phyloP scores from a whole-genome alignment of 75 land plant species.

The Cunninghamia lanceolata region DNA sequence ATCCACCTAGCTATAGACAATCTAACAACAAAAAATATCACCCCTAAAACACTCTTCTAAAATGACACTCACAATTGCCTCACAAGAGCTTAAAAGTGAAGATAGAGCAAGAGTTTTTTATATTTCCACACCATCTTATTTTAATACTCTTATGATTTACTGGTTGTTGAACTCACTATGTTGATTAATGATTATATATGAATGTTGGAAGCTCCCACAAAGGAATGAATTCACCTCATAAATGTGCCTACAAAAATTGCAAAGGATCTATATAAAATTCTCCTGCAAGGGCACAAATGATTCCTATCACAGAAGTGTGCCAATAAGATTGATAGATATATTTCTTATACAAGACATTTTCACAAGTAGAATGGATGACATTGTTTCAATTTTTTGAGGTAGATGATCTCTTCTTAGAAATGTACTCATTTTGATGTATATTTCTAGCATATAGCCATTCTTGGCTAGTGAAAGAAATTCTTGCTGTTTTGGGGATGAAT shows the following conservation, averaged over 20 bases:
- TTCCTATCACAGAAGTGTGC: not conserved
- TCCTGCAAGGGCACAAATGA: not conserved
- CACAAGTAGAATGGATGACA: too few relatives aligned
- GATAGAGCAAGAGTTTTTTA: not conserved
- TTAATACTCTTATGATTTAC: not conserved
- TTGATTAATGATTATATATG: not conserved
- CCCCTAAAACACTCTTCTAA: not conserved
- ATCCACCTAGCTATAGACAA: not conserved
- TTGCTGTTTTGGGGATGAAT: too few relatives aligned
- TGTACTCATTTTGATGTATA: too few relatives aligned
- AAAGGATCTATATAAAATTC: not conserved
- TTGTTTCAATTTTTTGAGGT: too few relatives aligned
- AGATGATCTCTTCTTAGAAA: too few relatives aligned
- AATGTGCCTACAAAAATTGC: not conserved
- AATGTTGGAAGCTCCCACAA: not conserved
- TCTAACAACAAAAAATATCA: not conserved
- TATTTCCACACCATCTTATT: not conserved
- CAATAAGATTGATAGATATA: not conserved
- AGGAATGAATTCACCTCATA: not conserved
- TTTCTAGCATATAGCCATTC: too few relatives aligned
- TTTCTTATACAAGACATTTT: not conserved
- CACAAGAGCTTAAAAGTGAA: not conserved
- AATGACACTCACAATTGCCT: not conserved
- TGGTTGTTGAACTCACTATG: not conserved
- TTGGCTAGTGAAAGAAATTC: too few relatives aligned